Evolutionary conservation across 2,329 filamentous ascomycete species (phyloP).

Genomic region (Biscogniauxia sp.): DNA sequence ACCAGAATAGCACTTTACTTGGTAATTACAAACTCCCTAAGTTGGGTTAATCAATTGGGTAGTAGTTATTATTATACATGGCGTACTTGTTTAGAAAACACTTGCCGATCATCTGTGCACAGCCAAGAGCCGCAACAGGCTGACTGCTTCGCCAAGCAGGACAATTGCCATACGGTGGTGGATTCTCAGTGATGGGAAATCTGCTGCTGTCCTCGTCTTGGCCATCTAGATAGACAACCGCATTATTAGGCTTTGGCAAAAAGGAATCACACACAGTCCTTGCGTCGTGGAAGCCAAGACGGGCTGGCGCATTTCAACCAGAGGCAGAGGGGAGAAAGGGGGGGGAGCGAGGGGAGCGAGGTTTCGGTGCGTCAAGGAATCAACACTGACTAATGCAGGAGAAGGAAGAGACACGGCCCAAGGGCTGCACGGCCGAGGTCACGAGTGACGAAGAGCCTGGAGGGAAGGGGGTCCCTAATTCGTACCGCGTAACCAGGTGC

Average conservation of each 20-base stretch:
- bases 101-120: constrained; percentile 22
- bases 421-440: constrained; percentile 15
- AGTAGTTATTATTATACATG: background rate
- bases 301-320: constrained; percentile 17
- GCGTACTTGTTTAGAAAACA: constrained; percentile 9
- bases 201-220: constrained; percentile 8
- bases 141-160: constrained; percentile 25
- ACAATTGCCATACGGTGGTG: constrained; percentile 15
- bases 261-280: background rate
- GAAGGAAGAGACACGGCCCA: constrained; percentile 1
- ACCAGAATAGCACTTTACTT: constrained; percentile 11
- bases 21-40: constrained; percentile 6
- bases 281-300: constrained; percentile 20
- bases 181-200: constrained; percentile 10
- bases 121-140: constrained; percentile 29
- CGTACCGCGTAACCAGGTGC: constrained; percentile 17
- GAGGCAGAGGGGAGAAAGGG: constrained; percentile 15
- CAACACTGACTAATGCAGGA: constrained; percentile 23
- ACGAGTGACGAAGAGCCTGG: constrained; percentile 21
- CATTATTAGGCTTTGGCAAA: constrained; percentile 2
- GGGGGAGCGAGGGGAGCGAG: too few species aligned
- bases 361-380: constrained; percentile 10
- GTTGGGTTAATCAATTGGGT: constrained; percentile 10
- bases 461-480: constrained; percentile 12
- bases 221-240: constrained; percentile 12